These are phyloP conservation scores for Neoarthrinium moseri DNA, from an alignment of 2,329 filamentous ascomycete species.

Conservation along the genomic window DNA sequence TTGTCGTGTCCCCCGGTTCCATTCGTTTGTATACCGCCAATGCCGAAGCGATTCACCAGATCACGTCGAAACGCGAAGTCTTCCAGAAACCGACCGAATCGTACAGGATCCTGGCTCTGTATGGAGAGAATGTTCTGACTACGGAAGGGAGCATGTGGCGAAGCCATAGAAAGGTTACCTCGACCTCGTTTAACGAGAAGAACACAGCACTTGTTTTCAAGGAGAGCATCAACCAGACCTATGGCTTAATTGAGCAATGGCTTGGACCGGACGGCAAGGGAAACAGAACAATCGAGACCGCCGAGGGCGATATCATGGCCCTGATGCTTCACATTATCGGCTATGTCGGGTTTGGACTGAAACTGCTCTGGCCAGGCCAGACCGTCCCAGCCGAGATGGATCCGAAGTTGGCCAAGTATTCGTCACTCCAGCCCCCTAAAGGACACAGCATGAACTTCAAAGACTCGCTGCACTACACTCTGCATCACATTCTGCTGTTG, in stretches of 20 bases:
- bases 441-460: slow-evolving; percentile 67
- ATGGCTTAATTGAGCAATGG: slow-evolving; percentile 61
- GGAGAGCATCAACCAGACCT: slow-evolving; percentile 62
- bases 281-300: slow-evolving; percentile 51
- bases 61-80: slow-evolving; percentile 64
- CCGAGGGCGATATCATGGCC: slow-evolving; percentile 65
- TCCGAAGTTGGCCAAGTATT: slow-evolving; percentile 45
- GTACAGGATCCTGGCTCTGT: slow-evolving; percentile 61
- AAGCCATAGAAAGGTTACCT: slow-evolving; percentile 69
- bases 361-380: slow-evolving; percentile 63
- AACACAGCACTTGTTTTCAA: slow-evolving; percentile 68
- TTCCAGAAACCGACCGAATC: slow-evolving; percentile 67
- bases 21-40: slow-evolving; percentile 58
- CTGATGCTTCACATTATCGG: slow-evolving; percentile 57
- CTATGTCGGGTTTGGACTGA: slow-evolving; percentile 70
- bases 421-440: slow-evolving; percentile 39
- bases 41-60: slow-evolving; percentile 64
- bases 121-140: slow-evolving; percentile 70
- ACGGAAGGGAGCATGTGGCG: slow-evolving; percentile 71
- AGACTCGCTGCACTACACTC: slow-evolving; percentile 57
- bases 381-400: slow-evolving; percentile 41
- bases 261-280: slow-evolving; percentile 37
- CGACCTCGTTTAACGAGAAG: slow-evolving; percentile 73
- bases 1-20: slow-evolving; percentile 58
- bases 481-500: slow-evolving; percentile 64